Percentiles rank a stretch among this genome's conserved stretches.
Conservation (phyloP, 345 rosid species). For the Litchi chinensis region DNA sequence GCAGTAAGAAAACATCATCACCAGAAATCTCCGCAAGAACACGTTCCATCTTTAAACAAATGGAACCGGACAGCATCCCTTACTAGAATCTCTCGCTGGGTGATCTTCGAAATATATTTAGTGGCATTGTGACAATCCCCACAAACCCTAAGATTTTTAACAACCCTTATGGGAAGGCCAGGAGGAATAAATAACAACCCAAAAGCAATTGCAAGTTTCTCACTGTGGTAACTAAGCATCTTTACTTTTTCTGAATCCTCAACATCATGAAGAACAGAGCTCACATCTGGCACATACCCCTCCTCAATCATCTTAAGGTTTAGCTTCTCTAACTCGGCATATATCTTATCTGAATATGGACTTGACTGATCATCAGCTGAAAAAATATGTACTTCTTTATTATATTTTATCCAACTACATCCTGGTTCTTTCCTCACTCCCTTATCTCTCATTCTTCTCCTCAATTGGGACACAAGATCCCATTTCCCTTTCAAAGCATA, state of each 20-base stretch:
- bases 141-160: constrained; percentile 88
- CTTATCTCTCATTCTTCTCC: constrained; percentile 67
- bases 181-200: constrained; percentile 74
- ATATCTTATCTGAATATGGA: constrained; percentile 67
- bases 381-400: constrained; percentile 65
- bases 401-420: constrained; percentile 91
- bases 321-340: constrained; percentile 65
- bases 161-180: constrained; percentile 67
- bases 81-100: constrained; percentile 85
- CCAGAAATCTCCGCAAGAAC: constrained; percentile 98
- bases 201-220: constrained; percentile 91
- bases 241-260: constrained; percentile 69
- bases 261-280: constrained; percentile 75
- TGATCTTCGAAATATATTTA: constrained; percentile 80
- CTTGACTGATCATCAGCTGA: constrained; percentile 80
- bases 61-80: constrained; percentile 92
- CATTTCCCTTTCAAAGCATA: constrained; percentile 76
- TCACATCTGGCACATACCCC: constrained; percentile 79
- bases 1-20: constrained; percentile 35
- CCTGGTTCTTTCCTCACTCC: constrained; percentile 88
- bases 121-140: constrained; percentile 91
- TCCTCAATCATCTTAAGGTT: constrained; percentile 58
- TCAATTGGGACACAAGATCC: constrained; percentile 68
- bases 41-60: constrained; percentile 80
- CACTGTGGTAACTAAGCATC: constrained; percentile 92